These are phyloP conservation scores for Solanum pennellii DNA, from an alignment of 257 asterid genomes.

Conservation along the genomic window DNA sequence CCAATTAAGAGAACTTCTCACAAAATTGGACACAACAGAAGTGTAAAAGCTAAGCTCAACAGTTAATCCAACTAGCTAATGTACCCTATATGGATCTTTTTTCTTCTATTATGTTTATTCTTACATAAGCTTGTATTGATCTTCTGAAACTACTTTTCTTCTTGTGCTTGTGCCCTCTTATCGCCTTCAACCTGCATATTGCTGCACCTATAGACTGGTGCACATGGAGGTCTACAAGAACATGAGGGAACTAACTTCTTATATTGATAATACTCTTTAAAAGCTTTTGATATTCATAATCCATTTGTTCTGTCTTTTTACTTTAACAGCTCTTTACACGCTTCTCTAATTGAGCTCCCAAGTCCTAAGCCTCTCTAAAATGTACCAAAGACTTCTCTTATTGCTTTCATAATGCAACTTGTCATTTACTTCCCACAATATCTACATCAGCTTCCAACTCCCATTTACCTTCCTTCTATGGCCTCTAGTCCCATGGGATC, in stretches of 20 bases:
- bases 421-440: background rate
- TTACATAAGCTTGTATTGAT: background rate
- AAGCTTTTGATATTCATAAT: background rate
- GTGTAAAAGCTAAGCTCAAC: background rate
- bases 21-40: background rate
- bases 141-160: background rate
- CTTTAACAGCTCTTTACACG: background rate
- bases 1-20: background rate
- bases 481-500: background rate
- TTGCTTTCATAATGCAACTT: background rate
- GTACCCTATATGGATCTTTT: background rate
- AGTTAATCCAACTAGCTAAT: background rate
- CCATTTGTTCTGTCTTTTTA: background rate
- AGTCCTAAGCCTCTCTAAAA: background rate
- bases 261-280: background rate
- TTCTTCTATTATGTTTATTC: background rate
- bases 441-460: background rate
- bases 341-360: background rate
- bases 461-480: background rate
- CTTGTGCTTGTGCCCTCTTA: background rate
- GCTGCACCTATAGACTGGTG: background rate
- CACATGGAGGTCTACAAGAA: background rate
- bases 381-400: background rate
- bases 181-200: background rate
- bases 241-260: background rate